Percentiles rank a stretch among this genome's conserved stretches.
Conservation (phyloP, 768 basidiomycete genomes). For the Clitopilus hobsonii region DNA sequence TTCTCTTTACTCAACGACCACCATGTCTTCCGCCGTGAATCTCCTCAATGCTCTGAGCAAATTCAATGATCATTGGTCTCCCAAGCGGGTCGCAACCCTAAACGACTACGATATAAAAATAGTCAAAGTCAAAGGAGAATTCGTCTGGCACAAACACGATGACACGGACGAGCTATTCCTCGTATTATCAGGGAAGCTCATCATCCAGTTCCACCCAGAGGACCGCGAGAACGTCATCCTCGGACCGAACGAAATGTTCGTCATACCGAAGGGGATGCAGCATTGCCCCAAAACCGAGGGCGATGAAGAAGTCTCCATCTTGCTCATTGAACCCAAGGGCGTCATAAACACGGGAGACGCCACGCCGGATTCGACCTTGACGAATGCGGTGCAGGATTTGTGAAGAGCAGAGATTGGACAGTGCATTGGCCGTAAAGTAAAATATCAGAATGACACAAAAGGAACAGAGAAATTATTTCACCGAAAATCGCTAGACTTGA, state of each 20-base stretch:
- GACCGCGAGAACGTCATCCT: neutral
- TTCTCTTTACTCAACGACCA: neutral
- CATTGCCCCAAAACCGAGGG: neutral
- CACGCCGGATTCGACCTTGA: neutral
- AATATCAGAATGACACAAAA: neutral
- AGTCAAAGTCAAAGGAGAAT: neutral
- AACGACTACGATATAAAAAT: neutral
- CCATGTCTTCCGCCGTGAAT: neutral
- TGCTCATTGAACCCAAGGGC: neutral
- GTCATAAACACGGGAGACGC: neutral
- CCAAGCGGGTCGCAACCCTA: neutral
- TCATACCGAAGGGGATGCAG: neutral
- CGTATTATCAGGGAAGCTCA: neutral
- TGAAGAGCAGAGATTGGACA: neutral
- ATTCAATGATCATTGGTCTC: neutral
- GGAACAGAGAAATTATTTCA: too few relatives aligned
- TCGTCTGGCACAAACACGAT: neutral
- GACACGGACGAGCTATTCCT: neutral
- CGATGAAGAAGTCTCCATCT: neutral
- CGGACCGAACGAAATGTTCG: neutral
- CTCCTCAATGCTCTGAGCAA: neutral
- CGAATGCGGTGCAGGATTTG: neutral
- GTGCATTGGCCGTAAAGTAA: too few relatives aligned
- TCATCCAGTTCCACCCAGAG: neutral
- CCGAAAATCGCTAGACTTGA: too few relatives aligned